phyloP scores from a whole-genome alignment of 768 basidiomycete genomes.

The Lentinula detonsa region DNA sequence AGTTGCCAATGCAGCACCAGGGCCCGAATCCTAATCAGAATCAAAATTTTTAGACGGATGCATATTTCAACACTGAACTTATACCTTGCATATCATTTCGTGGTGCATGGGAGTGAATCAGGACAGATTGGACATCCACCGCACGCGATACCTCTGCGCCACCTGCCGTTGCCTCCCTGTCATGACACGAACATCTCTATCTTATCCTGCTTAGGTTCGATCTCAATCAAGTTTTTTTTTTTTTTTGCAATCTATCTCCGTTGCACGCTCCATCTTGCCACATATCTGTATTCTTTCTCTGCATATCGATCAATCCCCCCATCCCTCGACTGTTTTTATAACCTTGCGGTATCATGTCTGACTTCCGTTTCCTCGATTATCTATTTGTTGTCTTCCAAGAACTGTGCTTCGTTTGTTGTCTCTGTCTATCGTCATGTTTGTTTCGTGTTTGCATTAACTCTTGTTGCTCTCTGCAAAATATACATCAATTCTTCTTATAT shows the following conservation, averaged over 20 bases:
- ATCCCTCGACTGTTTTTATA: neutral
- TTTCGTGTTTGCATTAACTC: conserved; percentile 1
- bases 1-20: conserved; percentile 1
- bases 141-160: neutral
- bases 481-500: neutral
- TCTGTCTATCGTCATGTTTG: conserved; percentile 1
- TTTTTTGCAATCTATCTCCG: neutral
- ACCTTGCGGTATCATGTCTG: neutral
- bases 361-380: neutral
- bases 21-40: conserved; percentile 4
- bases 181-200: neutral
- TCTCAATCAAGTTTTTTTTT: neutral
- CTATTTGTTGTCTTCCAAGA: conserved; percentile 2
- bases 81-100: neutral
- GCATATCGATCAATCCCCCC: neutral
- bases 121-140: neutral
- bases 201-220: neutral
- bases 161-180: neutral
- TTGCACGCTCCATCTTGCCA: neutral
- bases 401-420: conserved; percentile 2
- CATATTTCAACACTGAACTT: neutral
- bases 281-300: neutral
- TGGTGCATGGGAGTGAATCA: neutral
- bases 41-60: conserved; percentile 5
- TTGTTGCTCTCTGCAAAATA: neutral